Evolutionary conservation across 2,329 filamentous ascomycete species (phyloP), one percentile per base, ranked within the genome.

Genomic region (Thielaviopsis populi): DNA sequence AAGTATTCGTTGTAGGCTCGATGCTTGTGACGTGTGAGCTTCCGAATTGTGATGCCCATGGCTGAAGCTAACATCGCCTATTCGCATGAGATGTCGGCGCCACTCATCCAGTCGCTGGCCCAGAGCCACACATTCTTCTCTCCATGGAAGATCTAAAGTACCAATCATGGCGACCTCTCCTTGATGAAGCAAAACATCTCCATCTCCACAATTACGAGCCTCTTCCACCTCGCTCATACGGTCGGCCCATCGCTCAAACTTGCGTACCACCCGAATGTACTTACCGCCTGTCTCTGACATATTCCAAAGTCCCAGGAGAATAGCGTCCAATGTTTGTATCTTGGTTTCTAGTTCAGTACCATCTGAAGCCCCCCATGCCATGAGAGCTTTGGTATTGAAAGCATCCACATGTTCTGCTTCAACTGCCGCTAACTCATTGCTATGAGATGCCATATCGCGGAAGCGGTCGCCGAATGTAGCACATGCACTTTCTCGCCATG

Each of bases 231-330:
- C 75, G 17, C 74, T 74, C 69, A 77, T 77, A 62, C 72, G 71
- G 10, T 75, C 74, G 7, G 78, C 74, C 84, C 85, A 88, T 60
- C 72, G 74, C 71, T 86, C 83, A 68, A 88, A 88, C 46, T 74
- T 76, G 63, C 76, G 72, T 37, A 83, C 78, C 0, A 82, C 73
- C 22, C 81, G 76, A 13, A 76, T 75, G 68, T 85, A 84, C 67
- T 80, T 78, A 2, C 82, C 83, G 1, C 77, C 79, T 0, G 77
- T 73, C 64, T 82, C 82, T 59, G 79, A 78, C 59, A 87, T 72
- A 50, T 75, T 73, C 80, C 83, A 86, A 1, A 86, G 72, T 1
- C 81, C 80, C 11, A 75, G 76, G 4, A 86, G 69, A 17, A 84
- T 76, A 33, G 77, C 75, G 68, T 84, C 83, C 10, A 88, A 74